Conservation (phyloP, 108 stramenopile species). For the Cyclotella atomus region DNA sequence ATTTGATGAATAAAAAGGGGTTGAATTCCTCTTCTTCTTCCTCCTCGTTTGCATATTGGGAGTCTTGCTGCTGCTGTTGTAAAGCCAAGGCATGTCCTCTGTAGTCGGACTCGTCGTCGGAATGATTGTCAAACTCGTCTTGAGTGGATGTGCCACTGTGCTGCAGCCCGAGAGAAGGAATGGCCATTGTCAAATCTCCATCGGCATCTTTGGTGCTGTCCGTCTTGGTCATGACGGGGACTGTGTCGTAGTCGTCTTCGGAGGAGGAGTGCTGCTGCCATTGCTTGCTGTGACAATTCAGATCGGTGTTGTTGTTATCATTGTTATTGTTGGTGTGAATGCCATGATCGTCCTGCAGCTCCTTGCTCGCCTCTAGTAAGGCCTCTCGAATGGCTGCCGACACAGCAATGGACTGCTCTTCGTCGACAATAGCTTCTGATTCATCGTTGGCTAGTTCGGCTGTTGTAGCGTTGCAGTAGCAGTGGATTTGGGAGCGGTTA, state of each 20-base stretch:
- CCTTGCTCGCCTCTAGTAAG: not conserved
- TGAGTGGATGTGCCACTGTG: too few species aligned
- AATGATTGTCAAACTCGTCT: not conserved
- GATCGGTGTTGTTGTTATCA: too few species aligned
- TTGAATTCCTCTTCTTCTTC: conserved; percentile 90
- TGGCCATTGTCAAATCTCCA: conserved; percentile 30
- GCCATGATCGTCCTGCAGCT: conserved; percentile 15
- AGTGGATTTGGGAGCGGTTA: too few species aligned
- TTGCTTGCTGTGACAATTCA: not conserved
- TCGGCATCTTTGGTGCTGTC: conserved; percentile 21
- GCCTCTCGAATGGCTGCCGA: not conserved
- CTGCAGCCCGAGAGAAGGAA: too few species aligned
- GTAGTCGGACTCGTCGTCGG: not conserved
- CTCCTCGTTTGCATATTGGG: not conserved
- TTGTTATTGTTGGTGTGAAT: not conserved
- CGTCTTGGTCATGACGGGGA: conserved; percentile 14
- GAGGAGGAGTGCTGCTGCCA: not conserved
- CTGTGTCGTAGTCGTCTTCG: conserved; percentile 16
- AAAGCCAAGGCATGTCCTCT: not conserved
- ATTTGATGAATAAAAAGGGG: conserved; percentile 95
- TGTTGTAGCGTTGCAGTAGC: too few species aligned
- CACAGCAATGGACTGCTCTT: conserved; percentile 6
- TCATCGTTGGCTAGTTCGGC: too few species aligned
- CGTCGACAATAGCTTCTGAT: too few species aligned
- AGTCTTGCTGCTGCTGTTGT: not conserved